A percentile compares a stretch with the other conserved stretches of the same genome.
phyloP scores from a whole-genome alignment of 2,329 filamentous ascomycete species.

The Xylariaceae sp. region DNA sequence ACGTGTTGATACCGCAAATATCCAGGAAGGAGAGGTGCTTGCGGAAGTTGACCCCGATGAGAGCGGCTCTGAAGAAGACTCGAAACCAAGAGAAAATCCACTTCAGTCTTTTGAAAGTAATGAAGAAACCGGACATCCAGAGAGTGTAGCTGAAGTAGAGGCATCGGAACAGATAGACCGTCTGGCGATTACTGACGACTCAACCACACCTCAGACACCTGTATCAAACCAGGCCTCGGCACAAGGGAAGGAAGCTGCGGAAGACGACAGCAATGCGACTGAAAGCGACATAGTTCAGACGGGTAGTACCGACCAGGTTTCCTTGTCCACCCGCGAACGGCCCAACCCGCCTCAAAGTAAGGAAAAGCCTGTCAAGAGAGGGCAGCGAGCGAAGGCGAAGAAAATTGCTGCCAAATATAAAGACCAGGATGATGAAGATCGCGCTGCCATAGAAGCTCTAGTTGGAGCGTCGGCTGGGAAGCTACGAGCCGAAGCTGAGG shows the following conservation, averaged over 20 bases:
- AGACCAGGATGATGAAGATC: constrained; percentile 91
- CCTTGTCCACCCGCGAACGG: constrained; percentile 18
- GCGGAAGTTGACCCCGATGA: constrained; percentile 31
- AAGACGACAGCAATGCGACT: constrained; percentile 26
- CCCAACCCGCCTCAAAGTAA: constrained; percentile 38
- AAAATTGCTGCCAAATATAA: constrained; percentile 87
- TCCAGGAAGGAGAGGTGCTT: constrained; percentile 26
- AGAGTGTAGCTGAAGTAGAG: constrained; percentile 16
- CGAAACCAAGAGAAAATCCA: constrained; percentile 32
- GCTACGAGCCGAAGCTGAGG: constrained; percentile 63
- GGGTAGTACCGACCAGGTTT: constrained; percentile 32
- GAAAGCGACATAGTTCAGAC: constrained; percentile 25
- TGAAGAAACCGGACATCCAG: constrained; percentile 24
- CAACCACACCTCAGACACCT: not conserved
- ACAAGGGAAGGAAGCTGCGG: constrained; percentile 35
- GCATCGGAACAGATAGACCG: constrained; percentile 24
- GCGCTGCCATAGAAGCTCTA: constrained; percentile 73
- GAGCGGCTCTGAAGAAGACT: constrained; percentile 20
- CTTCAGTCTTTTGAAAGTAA: constrained; percentile 30
- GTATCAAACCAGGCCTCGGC: constrained; percentile 16
- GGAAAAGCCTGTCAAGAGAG: constrained; percentile 53
- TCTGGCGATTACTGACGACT: constrained; percentile 13
- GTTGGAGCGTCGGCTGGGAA: constrained; percentile 69
- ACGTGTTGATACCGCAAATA: constrained; percentile 4
- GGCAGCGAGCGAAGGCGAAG: constrained; percentile 77